These are phyloP conservation scores for Scenedesmus sp. DNA, from an alignment of 163 green algal genomes.

Conservation along the genomic window DNA sequence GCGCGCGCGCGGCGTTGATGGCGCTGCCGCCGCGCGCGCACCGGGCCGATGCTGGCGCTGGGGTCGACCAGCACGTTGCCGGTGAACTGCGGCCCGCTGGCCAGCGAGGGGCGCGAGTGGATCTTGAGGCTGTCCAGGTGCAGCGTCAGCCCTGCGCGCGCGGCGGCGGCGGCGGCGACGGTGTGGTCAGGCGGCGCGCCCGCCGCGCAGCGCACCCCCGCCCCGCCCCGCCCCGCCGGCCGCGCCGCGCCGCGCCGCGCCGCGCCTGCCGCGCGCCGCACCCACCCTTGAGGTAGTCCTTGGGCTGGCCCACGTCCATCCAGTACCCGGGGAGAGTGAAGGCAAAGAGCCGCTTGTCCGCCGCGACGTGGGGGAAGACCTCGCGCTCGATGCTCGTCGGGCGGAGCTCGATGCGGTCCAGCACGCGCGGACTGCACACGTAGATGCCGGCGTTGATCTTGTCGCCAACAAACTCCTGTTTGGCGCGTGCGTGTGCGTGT, in stretches of 20 bases:
- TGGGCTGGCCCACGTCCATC: slow-evolving; percentile 99
- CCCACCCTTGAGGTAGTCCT: slow-evolving; percentile 94
- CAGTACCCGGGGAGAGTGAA: slow-evolving; percentile 96
- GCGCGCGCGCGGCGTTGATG: too few species aligned
- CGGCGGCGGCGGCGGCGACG: not conserved
- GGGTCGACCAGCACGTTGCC: slow-evolving; percentile 94
- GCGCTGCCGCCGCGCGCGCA: too few species aligned
- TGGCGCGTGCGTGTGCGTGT: too few species aligned
- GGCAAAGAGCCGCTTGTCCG: slow-evolving; percentile 87
- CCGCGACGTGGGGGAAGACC: slow-evolving; percentile 94
- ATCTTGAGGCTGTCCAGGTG: slow-evolving; percentile 87
- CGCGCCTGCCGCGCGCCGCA: too few species aligned
- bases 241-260: not conserved
- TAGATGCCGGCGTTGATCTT: slow-evolving; percentile 99
- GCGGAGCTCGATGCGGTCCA: slow-evolving; percentile 94
- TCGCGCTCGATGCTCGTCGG: slow-evolving; percentile 98
- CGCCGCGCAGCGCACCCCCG: too few species aligned
- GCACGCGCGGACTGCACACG: slow-evolving; percentile 81
- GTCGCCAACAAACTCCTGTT: slow-evolving; percentile 98
- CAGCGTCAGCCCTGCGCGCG: slow-evolving; percentile 80
- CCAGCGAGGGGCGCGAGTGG: slow-evolving; percentile 63
- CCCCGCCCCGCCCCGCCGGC: too few species aligned
- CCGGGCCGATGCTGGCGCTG: slow-evolving; percentile 70
- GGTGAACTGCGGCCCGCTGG: slow-evolving; percentile 67
- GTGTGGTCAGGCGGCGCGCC: too few species aligned